Conservation (phyloP, 176 grass and related monocot genomes). For the Hyparrhenia diplandra region DNA sequence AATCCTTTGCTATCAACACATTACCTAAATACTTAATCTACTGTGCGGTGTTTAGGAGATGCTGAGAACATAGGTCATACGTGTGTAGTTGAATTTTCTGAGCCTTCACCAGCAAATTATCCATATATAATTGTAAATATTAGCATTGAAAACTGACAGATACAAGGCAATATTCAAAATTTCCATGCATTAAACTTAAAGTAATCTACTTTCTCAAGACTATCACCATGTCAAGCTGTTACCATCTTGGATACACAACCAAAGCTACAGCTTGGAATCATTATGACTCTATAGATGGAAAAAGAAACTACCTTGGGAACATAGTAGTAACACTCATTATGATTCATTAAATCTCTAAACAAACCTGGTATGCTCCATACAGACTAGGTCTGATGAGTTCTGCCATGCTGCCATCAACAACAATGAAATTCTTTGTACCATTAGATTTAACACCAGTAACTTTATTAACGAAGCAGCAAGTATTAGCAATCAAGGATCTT, state of each 20-base stretch:
- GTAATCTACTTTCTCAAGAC: neutral
- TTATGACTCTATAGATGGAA: neutral
- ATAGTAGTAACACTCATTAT: neutral
- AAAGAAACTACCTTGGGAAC: neutral
- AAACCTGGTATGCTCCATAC: constrained; percentile 97
- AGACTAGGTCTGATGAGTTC: constrained; percentile 98
- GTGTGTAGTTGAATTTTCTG: neutral
- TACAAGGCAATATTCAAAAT: neutral
- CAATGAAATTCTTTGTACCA: constrained; percentile 91
- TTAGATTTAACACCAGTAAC: constrained; percentile 98
- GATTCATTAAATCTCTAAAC: neutral
- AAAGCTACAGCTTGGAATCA: neutral
- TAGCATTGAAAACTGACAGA: neutral
- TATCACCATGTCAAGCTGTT: neutral
- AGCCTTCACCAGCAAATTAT: neutral
- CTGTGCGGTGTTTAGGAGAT: neutral
- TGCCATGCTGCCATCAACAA: constrained; percentile 96
- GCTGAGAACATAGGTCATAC: neutral
- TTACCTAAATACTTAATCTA: neutral
- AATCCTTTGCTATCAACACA: neutral
- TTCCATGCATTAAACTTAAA: neutral
- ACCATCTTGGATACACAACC: neutral
- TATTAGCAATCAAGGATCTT: constrained; percentile 94
- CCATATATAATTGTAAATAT: neutral
- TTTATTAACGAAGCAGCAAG: constrained; percentile 82